phyloP scores from a whole-genome alignment of 495 filamentous ascomycete species.

The Trichoderma reesei region DNA sequence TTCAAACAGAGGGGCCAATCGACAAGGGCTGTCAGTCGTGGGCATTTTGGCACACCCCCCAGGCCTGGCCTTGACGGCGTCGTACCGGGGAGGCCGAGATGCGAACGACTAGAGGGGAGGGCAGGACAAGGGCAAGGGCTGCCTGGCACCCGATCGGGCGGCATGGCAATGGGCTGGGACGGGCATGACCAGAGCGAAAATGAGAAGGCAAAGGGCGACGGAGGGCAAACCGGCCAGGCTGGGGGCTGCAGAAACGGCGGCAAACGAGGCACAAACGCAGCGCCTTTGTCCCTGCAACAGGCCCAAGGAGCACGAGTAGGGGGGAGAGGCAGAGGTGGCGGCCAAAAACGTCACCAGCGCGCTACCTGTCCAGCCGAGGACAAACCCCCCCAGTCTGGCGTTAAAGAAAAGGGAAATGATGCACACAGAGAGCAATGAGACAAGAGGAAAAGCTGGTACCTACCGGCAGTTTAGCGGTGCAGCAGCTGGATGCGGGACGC shows the following conservation, averaged over 20 bases:
- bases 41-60: neutral
- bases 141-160: slow-evolving; percentile 6
- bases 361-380: too few relatives aligned
- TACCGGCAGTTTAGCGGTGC: neutral
- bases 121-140: slow-evolving; percentile 8
- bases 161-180: slow-evolving; percentile 3
- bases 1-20: slow-evolving; percentile 7
- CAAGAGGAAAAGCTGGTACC: neutral
- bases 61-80: neutral
- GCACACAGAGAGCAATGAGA: neutral
- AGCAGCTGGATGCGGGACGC: neutral
- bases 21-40: neutral
- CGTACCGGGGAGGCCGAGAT: slow-evolving; percentile 7
- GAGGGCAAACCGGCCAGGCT: neutral
- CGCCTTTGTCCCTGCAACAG: too few relatives aligned
- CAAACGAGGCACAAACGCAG: neutral
- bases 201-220: neutral
- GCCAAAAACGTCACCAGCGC: neutral
- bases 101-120: slow-evolving; percentile 3
- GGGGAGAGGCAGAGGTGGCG: neutral
- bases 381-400: neutral
- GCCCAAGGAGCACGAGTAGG: too few relatives aligned
- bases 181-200: neutral
- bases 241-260: neutral
- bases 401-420: neutral